Evolutionary conservation across 75 land plant genomes (phyloP).

Genomic region (Sequoiadendron giganteum): DNA sequence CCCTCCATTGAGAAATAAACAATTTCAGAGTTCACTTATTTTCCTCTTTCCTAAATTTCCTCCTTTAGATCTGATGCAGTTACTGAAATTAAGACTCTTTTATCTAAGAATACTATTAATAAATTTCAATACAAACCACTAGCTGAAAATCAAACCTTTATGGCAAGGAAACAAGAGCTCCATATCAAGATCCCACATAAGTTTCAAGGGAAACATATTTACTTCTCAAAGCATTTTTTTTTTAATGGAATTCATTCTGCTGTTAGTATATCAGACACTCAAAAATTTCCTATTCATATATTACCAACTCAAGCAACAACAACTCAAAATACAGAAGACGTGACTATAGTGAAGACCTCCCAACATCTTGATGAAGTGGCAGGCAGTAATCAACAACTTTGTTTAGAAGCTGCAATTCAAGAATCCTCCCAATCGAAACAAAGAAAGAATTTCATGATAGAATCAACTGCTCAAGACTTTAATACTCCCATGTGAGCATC

Average conservation of each 20-base stretch:
- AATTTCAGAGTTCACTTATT: background rate
- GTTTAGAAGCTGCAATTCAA: background rate
- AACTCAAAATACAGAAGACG: background rate
- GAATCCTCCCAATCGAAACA: background rate
- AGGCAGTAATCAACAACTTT: background rate
- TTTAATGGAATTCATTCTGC: no score
- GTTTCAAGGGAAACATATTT: no score
- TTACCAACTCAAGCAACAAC: background rate
- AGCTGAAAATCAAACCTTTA: background rate
- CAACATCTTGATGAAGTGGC: background rate
- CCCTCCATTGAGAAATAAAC: background rate
- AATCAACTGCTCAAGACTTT: background rate
- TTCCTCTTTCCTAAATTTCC: background rate
- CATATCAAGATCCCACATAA: background rate
- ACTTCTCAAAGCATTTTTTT: no score
- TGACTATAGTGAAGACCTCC: background rate
- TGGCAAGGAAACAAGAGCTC: background rate
- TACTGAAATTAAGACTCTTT: background rate
- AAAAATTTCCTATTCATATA: background rate
- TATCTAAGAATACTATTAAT: background rate
- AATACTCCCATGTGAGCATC: background rate
- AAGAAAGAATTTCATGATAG: background rate
- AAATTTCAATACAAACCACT: background rate
- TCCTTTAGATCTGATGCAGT: background rate
- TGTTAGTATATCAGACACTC: background rate